Evolutionary conservation across 352 stramenopile species (phyloP).

Genomic region (Blastocystis sp.): DNA sequence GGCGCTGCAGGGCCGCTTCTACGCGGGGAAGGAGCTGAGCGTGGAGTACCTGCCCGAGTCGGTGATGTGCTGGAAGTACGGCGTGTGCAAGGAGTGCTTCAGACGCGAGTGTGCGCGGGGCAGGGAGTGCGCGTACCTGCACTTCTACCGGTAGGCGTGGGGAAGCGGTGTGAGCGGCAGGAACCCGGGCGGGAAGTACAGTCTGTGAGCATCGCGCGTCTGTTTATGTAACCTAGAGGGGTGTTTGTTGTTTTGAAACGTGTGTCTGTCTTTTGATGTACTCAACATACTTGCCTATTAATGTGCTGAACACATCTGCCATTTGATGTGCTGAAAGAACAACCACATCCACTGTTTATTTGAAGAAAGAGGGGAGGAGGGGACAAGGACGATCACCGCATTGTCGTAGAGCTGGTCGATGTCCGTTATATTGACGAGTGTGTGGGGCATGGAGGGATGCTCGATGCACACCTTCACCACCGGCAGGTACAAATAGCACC

Average conservation of each 20-base stretch:
- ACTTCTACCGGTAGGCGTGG: conserved; percentile 36
- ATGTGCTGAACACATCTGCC: too few relatives aligned
- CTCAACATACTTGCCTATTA: too few relatives aligned
- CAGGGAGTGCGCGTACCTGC: conserved; percentile 50
- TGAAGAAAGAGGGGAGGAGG: background rate
- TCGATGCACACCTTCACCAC: conserved; percentile 54
- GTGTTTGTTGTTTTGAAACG: too few relatives aligned
- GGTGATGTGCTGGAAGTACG: conserved; percentile 60
- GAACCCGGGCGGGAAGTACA: conserved; percentile 33
- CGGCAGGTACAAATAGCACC: conserved; percentile 26
- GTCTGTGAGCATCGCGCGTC: background rate
- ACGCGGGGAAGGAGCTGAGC: conserved; percentile 11
- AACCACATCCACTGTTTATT: conserved; percentile 8
- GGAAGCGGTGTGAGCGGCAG: background rate
- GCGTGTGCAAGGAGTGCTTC: conserved; percentile 29
- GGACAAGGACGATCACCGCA: conserved; percentile 23
- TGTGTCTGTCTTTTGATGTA: too few relatives aligned
- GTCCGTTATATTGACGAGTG: conserved; percentile 20
- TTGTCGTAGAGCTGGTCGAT: conserved; percentile 66
- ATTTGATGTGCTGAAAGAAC: background rate
- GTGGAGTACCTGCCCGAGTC: conserved; percentile 66
- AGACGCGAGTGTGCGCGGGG: background rate
- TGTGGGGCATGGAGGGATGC: conserved; percentile 36
- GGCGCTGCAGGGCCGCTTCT: conserved; percentile 32
- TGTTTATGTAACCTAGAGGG: background rate